Evolutionary conservation across 345 rosid species (phyloP).

Genomic region (Draba incana): DNA sequence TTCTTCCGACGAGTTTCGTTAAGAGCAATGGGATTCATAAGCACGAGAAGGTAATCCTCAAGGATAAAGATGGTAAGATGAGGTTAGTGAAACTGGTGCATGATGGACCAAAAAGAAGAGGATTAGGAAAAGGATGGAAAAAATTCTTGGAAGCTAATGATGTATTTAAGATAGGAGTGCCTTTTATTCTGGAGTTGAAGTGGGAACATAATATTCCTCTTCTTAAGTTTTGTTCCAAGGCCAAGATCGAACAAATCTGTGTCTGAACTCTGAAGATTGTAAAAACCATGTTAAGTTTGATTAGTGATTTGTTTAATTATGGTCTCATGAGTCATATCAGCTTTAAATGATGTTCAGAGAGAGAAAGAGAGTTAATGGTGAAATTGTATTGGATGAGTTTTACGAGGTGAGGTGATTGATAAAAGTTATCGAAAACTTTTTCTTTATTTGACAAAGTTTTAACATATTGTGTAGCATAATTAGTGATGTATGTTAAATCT

Average conservation of each 20-base stretch:
- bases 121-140: constrained; percentile 38
- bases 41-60: constrained; percentile 12
- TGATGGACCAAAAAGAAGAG: constrained; percentile 28
- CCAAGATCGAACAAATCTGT: constrained; percentile 15
- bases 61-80: constrained; percentile 28
- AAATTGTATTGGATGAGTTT: not conserved
- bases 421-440: not conserved
- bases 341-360: not conserved
- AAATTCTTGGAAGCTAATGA: constrained; percentile 24
- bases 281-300: constrained; percentile 6
- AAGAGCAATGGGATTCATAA: constrained; percentile 6
- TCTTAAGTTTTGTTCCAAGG: constrained; percentile 26
- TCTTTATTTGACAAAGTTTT: not conserved
- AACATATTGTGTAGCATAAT: not conserved
- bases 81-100: not conserved
- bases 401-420: constrained; percentile 16
- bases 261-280: constrained; percentile 17
- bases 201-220: constrained; percentile 27
- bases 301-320: not conserved
- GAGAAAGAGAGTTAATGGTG: not conserved
- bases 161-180: not conserved
- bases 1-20: constrained; percentile 9
- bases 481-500: not conserved
- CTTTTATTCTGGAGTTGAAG: constrained; percentile 29
- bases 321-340: not conserved